A percentile compares a stretch with the other conserved stretches of the same genome.
These are phyloP conservation scores for Gliomastix tumulicola DNA, from an alignment of 2,329 filamentous ascomycete species.

Conservation along the genomic window DNA sequence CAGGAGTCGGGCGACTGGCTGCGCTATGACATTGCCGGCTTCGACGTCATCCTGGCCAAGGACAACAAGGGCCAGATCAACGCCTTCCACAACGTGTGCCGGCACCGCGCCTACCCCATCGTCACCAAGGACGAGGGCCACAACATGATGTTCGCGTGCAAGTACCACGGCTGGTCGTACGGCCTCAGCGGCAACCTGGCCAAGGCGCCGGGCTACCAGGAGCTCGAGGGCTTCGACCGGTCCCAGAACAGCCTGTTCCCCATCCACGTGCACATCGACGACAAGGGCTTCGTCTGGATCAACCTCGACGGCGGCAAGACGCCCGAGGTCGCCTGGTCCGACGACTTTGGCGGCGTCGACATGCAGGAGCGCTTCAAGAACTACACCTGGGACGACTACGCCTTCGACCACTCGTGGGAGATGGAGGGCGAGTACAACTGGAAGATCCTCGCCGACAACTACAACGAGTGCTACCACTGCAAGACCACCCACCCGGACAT, in stretches of 20 bases:
- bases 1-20: slow-evolving; percentile 43
- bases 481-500: slow-evolving; percentile 52
- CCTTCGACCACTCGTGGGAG: slow-evolving; percentile 50
- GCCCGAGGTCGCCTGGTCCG: slow-evolving; percentile 41
- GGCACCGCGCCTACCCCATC: slow-evolving; percentile 54
- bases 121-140: slow-evolving; percentile 43
- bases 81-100: slow-evolving; percentile 56
- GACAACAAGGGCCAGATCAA: slow-evolving; percentile 46
- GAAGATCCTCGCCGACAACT: slow-evolving; percentile 57
- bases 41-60: slow-evolving; percentile 43
- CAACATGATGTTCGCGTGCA: slow-evolving; percentile 47
- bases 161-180: slow-evolving; percentile 59
- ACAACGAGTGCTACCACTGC: slow-evolving; percentile 62
- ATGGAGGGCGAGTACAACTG: slow-evolving; percentile 52
- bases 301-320: slow-evolving; percentile 41
- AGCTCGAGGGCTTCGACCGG: slow-evolving; percentile 48
- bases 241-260: slow-evolving; percentile 47
- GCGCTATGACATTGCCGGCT: slow-evolving; percentile 46
- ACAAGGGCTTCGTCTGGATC: slow-evolving; percentile 50
- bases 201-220: slow-evolving; percentile 53
- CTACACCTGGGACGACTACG: slow-evolving; percentile 45
- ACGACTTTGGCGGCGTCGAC: slow-evolving; percentile 43
- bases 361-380: slow-evolving; percentile 32
- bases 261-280: slow-evolving; percentile 46
- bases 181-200: slow-evolving; percentile 48